phyloP scores from a whole-genome alignment of 2,329 filamentous ascomycete genomes.

The Aspergillus carbonarius region DNA sequence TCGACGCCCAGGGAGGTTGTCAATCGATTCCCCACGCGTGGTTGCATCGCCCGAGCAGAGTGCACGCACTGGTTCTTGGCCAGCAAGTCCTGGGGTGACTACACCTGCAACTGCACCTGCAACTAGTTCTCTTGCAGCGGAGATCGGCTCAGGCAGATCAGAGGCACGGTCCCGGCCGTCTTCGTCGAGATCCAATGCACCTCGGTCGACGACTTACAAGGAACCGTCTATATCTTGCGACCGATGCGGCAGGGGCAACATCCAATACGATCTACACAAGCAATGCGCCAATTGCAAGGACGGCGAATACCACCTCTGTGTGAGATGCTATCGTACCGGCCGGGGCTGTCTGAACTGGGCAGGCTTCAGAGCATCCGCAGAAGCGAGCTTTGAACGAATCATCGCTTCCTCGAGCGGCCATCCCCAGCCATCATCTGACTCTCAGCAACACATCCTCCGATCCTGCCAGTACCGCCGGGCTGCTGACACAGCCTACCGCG shows the following conservation, averaged over 20 bases:
- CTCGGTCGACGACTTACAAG: constrained; percentile 47
- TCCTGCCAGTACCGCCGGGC: constrained; percentile 37
- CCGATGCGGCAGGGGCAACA: constrained; percentile 67
- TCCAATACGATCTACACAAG: constrained; percentile 85
- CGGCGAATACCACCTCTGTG: constrained; percentile 76
- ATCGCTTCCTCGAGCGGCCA: constrained; percentile 32
- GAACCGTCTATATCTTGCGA: constrained; percentile 76
- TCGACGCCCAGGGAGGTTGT: constrained; percentile 25
- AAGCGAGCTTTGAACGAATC: constrained; percentile 63
- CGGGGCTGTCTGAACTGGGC: constrained; percentile 84
- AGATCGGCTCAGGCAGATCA: constrained; percentile 18
- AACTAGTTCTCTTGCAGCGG: constrained; percentile 14
- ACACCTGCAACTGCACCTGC: constrained; percentile 6
- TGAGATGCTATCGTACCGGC: constrained; percentile 73
- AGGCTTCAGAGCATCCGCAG: constrained; percentile 76
- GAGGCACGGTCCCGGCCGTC: constrained; percentile 32
- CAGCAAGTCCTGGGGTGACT: constrained; percentile 15
- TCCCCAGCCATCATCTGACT: constrained; percentile 11
- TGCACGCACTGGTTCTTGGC: constrained; percentile 1
- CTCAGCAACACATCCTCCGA: constrained; percentile 55
- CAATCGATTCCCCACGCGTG: constrained; percentile 25
- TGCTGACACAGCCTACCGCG: constrained; percentile 23
- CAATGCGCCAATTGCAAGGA: constrained; percentile 70
- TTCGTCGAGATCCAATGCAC: constrained; percentile 31
- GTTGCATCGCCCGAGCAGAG: constrained; percentile 17